phyloP scores from a whole-genome alignment of 768 basidiomycete species.

The Psilocybe subaeruginosa region DNA sequence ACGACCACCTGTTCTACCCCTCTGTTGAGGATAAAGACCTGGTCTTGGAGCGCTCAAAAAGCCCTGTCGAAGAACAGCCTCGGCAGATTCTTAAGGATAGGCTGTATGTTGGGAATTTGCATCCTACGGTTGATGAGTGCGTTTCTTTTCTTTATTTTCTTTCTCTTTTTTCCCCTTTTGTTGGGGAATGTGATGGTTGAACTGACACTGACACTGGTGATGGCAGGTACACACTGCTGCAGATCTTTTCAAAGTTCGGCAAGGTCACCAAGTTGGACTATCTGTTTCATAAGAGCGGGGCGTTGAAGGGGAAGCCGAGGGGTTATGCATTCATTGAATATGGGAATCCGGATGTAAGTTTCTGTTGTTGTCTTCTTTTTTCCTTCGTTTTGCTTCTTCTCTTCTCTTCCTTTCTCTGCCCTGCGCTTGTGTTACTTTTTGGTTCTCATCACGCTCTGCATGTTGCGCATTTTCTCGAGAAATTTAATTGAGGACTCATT shows the following conservation, averaged over 20 bases:
- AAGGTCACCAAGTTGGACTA: conserved; percentile 93
- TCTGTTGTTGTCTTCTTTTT: conserved; percentile 14
- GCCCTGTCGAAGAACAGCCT: conserved; percentile 17
- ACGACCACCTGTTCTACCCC: conserved; percentile 26
- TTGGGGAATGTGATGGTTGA: background rate
- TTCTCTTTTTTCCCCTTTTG: background rate
- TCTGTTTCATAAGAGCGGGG: conserved; percentile 92
- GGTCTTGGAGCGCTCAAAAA: conserved; percentile 1
- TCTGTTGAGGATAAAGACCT: background rate
- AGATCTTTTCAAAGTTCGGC: conserved; percentile 90
- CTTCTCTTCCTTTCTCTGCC: background rate
- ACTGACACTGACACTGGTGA: no score
- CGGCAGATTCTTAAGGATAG: conserved; percentile 63
- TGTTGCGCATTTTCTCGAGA: conserved; percentile 2
- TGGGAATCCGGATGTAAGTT: conserved; percentile 75
- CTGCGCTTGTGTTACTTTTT: background rate
- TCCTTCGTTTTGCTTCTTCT: background rate
- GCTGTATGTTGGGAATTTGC: conserved; percentile 89
- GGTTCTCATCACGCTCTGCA: conserved; percentile 3
- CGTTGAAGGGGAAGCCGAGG: conserved; percentile 87
- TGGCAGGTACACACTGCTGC: conserved; percentile 80
- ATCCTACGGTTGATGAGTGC: conserved; percentile 87
- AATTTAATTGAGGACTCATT: conserved; percentile 8
- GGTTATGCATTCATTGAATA: conserved; percentile 97
- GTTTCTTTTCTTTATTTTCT: conserved; percentile 19